Conservation (phyloP, 208 protist species). For the Leishmania mexicana region DNA sequence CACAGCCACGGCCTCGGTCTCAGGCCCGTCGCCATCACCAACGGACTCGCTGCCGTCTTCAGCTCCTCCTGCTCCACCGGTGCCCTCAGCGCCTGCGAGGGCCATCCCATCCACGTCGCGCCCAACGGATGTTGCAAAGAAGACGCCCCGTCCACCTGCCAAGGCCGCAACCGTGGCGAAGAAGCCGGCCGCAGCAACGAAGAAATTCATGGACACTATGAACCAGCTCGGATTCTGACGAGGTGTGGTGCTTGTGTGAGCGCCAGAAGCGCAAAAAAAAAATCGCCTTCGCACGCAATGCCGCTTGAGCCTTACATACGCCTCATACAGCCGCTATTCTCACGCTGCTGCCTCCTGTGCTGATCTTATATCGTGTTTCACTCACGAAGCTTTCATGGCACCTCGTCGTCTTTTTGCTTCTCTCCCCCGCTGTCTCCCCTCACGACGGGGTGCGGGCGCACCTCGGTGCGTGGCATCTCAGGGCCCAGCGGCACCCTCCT, state of each 20-base stretch:
- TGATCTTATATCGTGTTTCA: not conserved
- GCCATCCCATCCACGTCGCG: not conserved
- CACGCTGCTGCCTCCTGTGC: not conserved
- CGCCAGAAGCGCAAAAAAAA: no score
- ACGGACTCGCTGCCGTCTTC: not conserved
- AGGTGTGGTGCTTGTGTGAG: not conserved
- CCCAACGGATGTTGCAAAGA: not conserved
- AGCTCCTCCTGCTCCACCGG: not conserved
- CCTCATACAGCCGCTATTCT: not conserved
- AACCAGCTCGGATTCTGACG: slow-evolving; percentile 46
- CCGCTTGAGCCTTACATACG: not conserved
- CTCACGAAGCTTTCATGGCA: not conserved
- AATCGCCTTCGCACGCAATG: no score
- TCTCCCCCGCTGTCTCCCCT: not conserved
- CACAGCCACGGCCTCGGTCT: not conserved
- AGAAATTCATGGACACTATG: slow-evolving; percentile 51
- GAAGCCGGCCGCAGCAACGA: not conserved
- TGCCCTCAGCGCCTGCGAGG: not conserved
- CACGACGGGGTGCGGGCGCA: not conserved
- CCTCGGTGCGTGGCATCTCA: not conserved
- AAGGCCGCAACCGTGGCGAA: not conserved
- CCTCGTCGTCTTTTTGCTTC: not conserved
- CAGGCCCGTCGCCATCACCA: not conserved
- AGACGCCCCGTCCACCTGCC: not conserved
- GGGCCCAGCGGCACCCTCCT: not conserved